These are phyloP conservation scores for Cryoendolithus antarcticus DNA, from an alignment of 2,329 filamentous ascomycete species.

Conservation along the genomic window DNA sequence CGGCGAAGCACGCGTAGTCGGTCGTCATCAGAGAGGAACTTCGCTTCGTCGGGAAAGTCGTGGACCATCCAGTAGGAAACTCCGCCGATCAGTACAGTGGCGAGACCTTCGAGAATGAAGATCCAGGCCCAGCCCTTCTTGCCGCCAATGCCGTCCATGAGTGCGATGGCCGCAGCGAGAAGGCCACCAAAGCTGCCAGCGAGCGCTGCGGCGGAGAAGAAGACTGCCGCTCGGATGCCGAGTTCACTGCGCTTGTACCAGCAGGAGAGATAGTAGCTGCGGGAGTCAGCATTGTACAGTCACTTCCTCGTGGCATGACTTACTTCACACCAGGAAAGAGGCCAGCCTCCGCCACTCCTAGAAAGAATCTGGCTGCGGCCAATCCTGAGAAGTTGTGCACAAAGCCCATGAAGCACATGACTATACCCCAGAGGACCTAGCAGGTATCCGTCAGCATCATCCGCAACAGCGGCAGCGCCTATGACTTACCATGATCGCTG, in stretches of 20 bases:
- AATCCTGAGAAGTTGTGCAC: constrained; percentile 18
- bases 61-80: constrained; percentile 66
- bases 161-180: constrained; percentile 56
- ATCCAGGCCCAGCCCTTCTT: constrained; percentile 14
- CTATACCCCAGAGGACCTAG: constrained; percentile 43
- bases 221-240: constrained; percentile 66
- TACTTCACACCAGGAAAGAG: constrained; percentile 63
- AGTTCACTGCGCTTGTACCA: constrained; percentile 75
- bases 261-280: constrained; percentile 28
- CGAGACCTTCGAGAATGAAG: constrained; percentile 41
- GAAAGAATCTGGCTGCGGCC: constrained; percentile 18
- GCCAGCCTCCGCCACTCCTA: constrained; percentile 20
- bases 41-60: constrained; percentile 62
- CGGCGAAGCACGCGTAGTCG: constrained; percentile 60
- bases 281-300: too few relatives aligned
- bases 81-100: constrained; percentile 57
- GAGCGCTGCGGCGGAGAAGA: constrained; percentile 71
- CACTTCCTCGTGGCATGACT: constrained; percentile 21
- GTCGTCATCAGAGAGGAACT: constrained; percentile 58
- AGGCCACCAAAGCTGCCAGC: constrained; percentile 68
- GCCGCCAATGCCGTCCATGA: constrained; percentile 52
- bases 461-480: background rate
- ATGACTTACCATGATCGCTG: constrained; percentile 57
- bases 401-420: constrained; percentile 14
- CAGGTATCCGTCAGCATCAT: background rate